A percentile compares a stretch with the other conserved stretches of the same genome.
These are phyloP conservation scores for Calonectria pteridis DNA, from an alignment of 2,329 filamentous ascomycete genomes.

Conservation along the genomic window DNA sequence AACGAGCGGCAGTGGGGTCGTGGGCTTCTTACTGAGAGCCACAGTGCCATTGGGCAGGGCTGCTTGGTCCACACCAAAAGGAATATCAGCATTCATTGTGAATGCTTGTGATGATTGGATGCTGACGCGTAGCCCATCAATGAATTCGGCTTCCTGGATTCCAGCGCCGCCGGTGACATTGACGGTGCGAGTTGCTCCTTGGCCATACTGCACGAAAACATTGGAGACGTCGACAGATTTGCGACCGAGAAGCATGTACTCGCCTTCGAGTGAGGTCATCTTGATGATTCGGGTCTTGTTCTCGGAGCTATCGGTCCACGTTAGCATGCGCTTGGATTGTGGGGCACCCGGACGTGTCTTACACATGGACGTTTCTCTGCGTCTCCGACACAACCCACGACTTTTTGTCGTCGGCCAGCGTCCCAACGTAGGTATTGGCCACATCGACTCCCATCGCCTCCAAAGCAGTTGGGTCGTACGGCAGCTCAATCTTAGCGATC, in stretches of 20 bases:
- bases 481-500: neutral
- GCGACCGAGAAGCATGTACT: neutral
- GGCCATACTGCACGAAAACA: neutral
- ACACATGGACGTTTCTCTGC: constrained; percentile 1
- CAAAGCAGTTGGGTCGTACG: neutral
- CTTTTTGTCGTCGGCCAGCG: neutral
- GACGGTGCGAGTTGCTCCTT: neutral
- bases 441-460: neutral
- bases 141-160: neutral
- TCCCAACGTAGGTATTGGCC: neutral
- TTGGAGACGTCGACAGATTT: neutral
- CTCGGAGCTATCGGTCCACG: neutral
- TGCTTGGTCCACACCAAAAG: neutral
- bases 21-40: neutral
- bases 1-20: too few species aligned
- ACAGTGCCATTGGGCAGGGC: neutral
- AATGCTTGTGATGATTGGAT: neutral
- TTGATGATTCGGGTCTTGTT: neutral
- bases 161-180: neutral
- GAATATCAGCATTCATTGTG: neutral
- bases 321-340: neutral
- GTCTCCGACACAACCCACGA: neutral
- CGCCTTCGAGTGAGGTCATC: neutral
- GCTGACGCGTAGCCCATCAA: neutral
- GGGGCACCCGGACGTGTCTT: neutral